Evolutionary conservation across 2,329 filamentous ascomycete genomes (phyloP).

Genomic region (Aspergillus sp.): DNA sequence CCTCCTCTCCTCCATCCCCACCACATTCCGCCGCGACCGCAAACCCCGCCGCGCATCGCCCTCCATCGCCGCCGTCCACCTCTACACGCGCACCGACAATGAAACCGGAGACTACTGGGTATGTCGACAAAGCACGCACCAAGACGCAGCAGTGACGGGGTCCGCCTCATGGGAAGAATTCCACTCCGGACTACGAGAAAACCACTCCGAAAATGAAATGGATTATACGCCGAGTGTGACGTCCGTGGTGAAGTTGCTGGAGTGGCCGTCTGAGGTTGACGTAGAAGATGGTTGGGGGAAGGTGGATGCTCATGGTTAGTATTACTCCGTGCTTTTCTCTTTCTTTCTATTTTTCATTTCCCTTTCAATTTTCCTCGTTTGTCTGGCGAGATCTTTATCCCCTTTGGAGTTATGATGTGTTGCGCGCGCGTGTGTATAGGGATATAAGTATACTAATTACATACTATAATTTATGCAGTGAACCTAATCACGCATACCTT

Average conservation of each 20-base stretch:
- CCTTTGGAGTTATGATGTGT: neutral
- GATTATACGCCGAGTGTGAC: conserved; percentile 44
- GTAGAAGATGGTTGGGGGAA: conserved; percentile 24
- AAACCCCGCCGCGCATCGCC: conserved; percentile 33
- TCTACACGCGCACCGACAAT: conserved; percentile 18
- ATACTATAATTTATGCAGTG: conserved; percentile 22
- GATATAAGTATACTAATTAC: neutral
- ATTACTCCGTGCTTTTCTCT: neutral
- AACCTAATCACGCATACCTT: conserved; percentile 41
- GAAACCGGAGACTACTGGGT: conserved; percentile 39
- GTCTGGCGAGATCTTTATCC: too few relatives aligned
- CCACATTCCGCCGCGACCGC: conserved; percentile 28
- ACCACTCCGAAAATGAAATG: conserved; percentile 45
- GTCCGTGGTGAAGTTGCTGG: conserved; percentile 30
- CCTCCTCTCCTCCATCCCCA: conserved; percentile 30
- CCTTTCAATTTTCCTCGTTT: neutral
- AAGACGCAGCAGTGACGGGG: conserved; percentile 28
- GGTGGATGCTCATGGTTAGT: conserved; percentile 32
- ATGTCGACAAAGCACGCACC: conserved; percentile 43
- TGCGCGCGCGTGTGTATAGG: neutral
- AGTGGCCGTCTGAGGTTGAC: conserved; percentile 28
- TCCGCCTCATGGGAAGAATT: conserved; percentile 44
- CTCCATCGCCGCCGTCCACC: conserved; percentile 31
- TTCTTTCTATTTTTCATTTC: neutral
- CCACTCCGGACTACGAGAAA: conserved; percentile 35